These are phyloP conservation scores for Tuber umbilicatum DNA, from an alignment of 495 filamentous ascomycete genomes.

Conservation along the genomic window DNA sequence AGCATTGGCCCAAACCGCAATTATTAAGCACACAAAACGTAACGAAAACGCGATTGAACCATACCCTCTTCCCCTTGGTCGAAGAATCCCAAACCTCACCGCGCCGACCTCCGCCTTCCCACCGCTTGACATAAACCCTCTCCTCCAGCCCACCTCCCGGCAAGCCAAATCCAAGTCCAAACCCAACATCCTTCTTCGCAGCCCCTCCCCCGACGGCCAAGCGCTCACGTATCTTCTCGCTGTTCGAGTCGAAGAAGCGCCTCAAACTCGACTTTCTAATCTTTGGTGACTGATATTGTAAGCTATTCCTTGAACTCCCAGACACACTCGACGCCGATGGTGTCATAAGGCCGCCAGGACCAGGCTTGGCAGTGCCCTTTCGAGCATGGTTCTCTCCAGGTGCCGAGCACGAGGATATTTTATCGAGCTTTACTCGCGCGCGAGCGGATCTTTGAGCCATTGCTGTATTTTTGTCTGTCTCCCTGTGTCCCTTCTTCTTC, in stretches of 20 bases:
- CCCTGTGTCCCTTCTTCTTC: background rate
- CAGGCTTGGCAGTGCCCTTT: slow-evolving; percentile 29
- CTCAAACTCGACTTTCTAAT: slow-evolving; percentile 31
- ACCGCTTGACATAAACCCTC: slow-evolving; percentile 31
- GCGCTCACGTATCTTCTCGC: slow-evolving; percentile 35
- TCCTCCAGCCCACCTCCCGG: slow-evolving; percentile 34
- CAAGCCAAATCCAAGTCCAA: slow-evolving; percentile 23
- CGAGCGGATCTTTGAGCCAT: slow-evolving; percentile 41
- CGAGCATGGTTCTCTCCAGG: slow-evolving; percentile 10
- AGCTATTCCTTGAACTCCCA: slow-evolving; percentile 31
- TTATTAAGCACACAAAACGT: background rate
- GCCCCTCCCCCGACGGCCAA: slow-evolving; percentile 23
- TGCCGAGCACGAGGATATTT: slow-evolving; percentile 26
- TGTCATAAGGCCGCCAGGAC: slow-evolving; percentile 34
- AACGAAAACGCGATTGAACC: background rate
- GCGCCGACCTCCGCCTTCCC: slow-evolving; percentile 37
- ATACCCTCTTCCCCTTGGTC: slow-evolving; percentile 32
- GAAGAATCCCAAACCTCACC: slow-evolving; percentile 36
- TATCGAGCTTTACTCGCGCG: slow-evolving; percentile 40
- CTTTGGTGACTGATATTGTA: slow-evolving; percentile 29
- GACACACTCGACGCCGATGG: slow-evolving; percentile 35
- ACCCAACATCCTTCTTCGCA: slow-evolving; percentile 17
- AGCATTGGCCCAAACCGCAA: background rate
- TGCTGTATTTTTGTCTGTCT: slow-evolving; percentile 8
- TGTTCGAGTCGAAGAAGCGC: slow-evolving; percentile 37